Evolutionary conservation across 2,329 filamentous ascomycete genomes (phyloP).

Genomic region (Arthroderma sp.): DNA sequence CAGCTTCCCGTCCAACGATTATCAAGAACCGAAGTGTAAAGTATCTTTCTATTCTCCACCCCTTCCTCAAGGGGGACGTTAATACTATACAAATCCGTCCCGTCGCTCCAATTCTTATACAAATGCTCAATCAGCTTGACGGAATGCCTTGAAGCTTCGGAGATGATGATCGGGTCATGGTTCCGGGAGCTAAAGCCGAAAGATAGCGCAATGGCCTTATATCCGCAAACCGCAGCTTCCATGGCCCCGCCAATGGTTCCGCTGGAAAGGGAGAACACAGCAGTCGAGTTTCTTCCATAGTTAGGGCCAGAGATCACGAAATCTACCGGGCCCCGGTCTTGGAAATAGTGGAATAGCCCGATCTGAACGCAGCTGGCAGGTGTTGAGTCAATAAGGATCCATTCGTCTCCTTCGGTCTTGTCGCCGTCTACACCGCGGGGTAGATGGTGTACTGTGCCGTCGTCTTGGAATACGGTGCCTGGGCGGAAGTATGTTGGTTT

Average conservation of each 20-base stretch:
- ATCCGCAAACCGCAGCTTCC: constrained; percentile 59
- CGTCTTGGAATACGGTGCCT: constrained; percentile 45
- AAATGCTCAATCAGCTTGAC: constrained; percentile 70
- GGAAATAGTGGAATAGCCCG: constrained; percentile 66
- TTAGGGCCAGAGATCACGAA: constrained; percentile 70
- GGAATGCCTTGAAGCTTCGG: constrained; percentile 59
- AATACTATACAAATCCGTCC: constrained; percentile 75
- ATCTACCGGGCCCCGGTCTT: constrained; percentile 57
- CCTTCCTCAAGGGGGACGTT: constrained; percentile 78
- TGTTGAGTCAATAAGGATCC: constrained; percentile 69
- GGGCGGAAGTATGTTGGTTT: constrained; percentile 74
- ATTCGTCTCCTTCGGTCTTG: constrained; percentile 51
- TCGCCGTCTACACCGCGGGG: constrained; percentile 42
- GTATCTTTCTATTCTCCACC: constrained; percentile 55
- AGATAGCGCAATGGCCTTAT: constrained; percentile 64
- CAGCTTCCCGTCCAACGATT: constrained; percentile 83
- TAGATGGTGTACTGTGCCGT: constrained; percentile 53
- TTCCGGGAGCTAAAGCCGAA: constrained; percentile 82
- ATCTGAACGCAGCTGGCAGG: constrained; percentile 73
- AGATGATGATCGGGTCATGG: constrained; percentile 71
- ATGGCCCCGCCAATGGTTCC: constrained; percentile 66
- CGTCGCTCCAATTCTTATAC: constrained; percentile 56
- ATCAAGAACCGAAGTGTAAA: constrained; percentile 79
- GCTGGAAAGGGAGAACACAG: constrained; percentile 63
- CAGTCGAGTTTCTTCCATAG: constrained; percentile 70